phyloP scores from a whole-genome alignment of 2,329 filamentous ascomycete species.

The Clonostachys byssicola region DNA sequence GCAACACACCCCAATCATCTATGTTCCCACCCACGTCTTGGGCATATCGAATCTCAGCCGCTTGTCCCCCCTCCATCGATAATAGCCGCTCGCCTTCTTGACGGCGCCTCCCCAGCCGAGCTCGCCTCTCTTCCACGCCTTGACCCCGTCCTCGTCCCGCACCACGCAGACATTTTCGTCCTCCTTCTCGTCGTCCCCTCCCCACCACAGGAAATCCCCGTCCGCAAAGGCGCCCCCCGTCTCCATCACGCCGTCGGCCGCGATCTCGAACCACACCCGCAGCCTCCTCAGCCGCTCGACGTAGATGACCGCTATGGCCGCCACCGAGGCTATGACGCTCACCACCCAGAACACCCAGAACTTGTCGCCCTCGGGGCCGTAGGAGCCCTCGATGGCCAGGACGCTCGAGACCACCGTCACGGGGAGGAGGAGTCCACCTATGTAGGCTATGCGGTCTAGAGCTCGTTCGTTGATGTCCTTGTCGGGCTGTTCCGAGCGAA shows the following conservation, averaged over 20 bases:
- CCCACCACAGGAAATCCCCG: conserved; percentile 4
- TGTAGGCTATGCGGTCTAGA: conserved; percentile 42
- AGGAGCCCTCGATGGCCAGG: conserved; percentile 40
- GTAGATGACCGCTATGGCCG: conserved; percentile 39
- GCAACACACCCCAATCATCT: too few relatives aligned
- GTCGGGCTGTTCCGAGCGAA: background rate
- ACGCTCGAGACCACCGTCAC: conserved; percentile 41
- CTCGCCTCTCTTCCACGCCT: conserved; percentile 33
- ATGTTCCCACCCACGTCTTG: background rate
- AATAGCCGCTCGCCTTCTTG: conserved; percentile 32
- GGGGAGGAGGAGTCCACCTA: conserved; percentile 43
- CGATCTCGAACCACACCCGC: conserved; percentile 41
- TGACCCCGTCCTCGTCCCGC: conserved; percentile 17
- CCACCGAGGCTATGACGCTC: conserved; percentile 26
- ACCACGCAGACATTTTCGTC: background rate
- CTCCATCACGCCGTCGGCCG: conserved; percentile 15
- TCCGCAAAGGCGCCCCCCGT: conserved; percentile 10
- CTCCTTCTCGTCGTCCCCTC: conserved; percentile 19
- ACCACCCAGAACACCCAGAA: conserved; percentile 48
- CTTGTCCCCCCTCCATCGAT: conserved; percentile 11
- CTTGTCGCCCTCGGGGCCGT: conserved; percentile 28
- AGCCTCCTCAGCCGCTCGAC: conserved; percentile 39
- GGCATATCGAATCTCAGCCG: conserved; percentile 1
- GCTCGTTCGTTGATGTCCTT: conserved; percentile 13
- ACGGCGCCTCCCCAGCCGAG: conserved; percentile 42